Evolutionary conservation across 192 early-diverging fungal species (phyloP).

Genomic region (Entomortierella lignicola): DNA sequence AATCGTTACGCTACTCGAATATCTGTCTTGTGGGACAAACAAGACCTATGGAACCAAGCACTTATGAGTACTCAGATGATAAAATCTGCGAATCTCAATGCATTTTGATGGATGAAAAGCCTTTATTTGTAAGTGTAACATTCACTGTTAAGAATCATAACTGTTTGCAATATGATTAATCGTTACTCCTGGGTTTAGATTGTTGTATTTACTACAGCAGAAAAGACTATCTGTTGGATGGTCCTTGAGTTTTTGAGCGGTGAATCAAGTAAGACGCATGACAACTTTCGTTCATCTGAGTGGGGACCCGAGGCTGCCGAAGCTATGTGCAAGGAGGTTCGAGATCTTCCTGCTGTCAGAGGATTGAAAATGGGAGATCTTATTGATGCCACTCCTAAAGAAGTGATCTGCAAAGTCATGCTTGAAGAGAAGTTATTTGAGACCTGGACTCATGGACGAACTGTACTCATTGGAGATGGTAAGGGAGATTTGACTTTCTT

Average conservation of each 20-base stretch:
- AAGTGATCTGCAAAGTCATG: conserved; percentile 9
- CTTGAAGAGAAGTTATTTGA: conserved; percentile 18
- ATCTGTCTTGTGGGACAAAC: conserved; percentile 18
- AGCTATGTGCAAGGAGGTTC: conserved; percentile 7
- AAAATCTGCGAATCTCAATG: neutral
- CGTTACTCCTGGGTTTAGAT: neutral
- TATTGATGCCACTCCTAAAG: conserved; percentile 17
- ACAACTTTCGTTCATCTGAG: neutral
- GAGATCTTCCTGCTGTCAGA: conserved; percentile 1
- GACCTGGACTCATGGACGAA: neutral
- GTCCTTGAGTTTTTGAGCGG: conserved; percentile 6
- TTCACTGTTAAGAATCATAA: neutral
- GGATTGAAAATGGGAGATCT: conserved; percentile 13
- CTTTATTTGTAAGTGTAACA: conserved; percentile 3
- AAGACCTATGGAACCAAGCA: neutral
- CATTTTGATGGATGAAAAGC: neutral
- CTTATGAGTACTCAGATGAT: neutral
- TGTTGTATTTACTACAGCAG: conserved; percentile 1
- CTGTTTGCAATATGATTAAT: neutral
- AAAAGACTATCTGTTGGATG: conserved; percentile 20
- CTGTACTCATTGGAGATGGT: conserved; percentile 4
- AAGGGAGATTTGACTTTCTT: neutral
- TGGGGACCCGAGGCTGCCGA: conserved; percentile 23
- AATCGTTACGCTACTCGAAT: neutral
- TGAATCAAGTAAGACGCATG: neutral